Conservation (phyloP, 2,329 filamentous ascomycete genomes). For the Fusarium burgessii region DNA sequence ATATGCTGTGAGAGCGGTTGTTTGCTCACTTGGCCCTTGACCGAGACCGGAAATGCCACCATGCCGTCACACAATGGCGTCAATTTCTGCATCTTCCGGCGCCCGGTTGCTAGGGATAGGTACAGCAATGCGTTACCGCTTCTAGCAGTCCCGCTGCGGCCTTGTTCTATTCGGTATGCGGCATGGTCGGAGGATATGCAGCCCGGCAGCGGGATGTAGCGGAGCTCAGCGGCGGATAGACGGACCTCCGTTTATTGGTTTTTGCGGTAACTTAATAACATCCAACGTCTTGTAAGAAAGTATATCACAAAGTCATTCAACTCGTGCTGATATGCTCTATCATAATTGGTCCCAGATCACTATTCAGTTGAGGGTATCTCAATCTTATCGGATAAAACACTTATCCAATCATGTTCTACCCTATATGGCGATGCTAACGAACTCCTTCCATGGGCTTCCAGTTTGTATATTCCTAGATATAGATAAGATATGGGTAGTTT, state of each 20-base stretch:
- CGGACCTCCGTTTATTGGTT: conserved; percentile 12
- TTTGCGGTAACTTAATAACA: not conserved
- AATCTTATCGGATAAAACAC: no score
- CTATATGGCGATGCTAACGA: not conserved
- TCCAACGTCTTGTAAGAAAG: not conserved
- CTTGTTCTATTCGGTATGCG: conserved; percentile 15
- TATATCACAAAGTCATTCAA: not conserved
- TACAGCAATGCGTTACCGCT: conserved; percentile 33
- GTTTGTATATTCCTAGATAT: not conserved
- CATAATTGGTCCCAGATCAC: not conserved
- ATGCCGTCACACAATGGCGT: conserved; percentile 48
- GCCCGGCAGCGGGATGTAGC: conserved; percentile 31
- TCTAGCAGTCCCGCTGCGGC: conserved; percentile 46
- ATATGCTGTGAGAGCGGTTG: conserved; percentile 6
- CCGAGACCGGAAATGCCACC: conserved; percentile 44
- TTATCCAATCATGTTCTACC: not conserved
- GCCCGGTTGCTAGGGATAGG: conserved; percentile 6
- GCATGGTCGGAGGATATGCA: conserved; percentile 32
- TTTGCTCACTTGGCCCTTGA: conserved; percentile 29
- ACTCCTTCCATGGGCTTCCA: not conserved
- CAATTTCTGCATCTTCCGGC: conserved; percentile 39
- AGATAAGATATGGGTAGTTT: accelerated
- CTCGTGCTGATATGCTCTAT: not conserved
- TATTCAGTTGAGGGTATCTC: not conserved
- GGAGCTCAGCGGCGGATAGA: conserved; percentile 21